Percentiles rank a stretch among this genome's conserved stretches.
These are phyloP conservation scores for Trichoderma reesei DNA, from an alignment of 495 filamentous ascomycete genomes.

Conservation along the genomic window DNA sequence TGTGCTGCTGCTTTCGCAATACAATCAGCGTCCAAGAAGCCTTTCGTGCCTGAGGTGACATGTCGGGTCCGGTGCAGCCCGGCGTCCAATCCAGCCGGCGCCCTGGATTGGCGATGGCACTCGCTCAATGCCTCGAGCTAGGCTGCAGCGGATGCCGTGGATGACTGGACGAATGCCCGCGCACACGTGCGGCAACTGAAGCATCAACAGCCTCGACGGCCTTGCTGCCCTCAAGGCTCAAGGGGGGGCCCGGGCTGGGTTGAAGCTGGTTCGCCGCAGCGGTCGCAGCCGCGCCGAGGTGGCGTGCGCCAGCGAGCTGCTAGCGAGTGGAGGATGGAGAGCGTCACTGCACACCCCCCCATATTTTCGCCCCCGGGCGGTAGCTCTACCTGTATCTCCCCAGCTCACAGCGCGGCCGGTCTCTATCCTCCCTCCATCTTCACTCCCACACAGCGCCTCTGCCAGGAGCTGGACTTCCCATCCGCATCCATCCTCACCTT, in stretches of 20 bases:
- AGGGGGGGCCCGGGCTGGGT: neutral
- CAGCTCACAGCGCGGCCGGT: neutral
- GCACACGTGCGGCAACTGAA: no score
- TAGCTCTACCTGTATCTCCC: neutral
- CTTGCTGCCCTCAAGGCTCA: no score
- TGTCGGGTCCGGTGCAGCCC: no score
- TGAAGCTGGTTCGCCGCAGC: neutral
- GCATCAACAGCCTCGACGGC: no score
- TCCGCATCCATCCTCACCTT: slow-evolving; percentile 22
- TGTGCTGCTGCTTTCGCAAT: no score
- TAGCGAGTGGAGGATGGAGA: slow-evolving; percentile 5
- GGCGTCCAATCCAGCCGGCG: no score
- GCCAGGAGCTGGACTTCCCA: slow-evolving; percentile 13
- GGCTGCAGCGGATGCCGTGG: no score
- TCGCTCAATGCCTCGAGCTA: no score
- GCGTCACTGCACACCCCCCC: slow-evolving; percentile 10
- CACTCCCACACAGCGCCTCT: slow-evolving; percentile 15
- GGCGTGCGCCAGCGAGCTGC: slow-evolving; percentile 1
- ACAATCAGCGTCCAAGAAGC: no score
- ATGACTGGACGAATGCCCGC: no score
- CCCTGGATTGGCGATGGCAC: no score
- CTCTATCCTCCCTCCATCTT: slow-evolving; percentile 4
- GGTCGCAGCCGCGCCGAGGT: slow-evolving; percentile 4
- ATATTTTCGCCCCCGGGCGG: slow-evolving; percentile 5
- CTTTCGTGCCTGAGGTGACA: no score